Evolutionary conservation across 495 filamentous ascomycete genomes (phyloP).

Genomic region (Aspergillus nidulans): DNA sequence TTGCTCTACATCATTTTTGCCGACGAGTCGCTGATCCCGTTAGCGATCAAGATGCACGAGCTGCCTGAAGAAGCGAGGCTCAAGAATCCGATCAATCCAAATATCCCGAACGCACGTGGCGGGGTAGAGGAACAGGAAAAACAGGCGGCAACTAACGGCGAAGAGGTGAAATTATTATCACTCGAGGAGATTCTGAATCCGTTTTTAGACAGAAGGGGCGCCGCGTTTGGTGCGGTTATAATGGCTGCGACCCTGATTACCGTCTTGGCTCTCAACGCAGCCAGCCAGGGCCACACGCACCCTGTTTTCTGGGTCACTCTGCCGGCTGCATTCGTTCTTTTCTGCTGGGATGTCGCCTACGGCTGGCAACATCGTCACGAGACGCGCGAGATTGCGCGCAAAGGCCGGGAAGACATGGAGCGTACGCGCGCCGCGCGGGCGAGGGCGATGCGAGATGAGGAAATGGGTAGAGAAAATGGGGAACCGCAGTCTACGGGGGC

Average conservation of each 20-base stretch:
- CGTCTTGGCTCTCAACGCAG: constrained; percentile 6
- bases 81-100: constrained; percentile 1
- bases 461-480: background rate
- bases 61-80: background rate
- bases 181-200: constrained; percentile 13
- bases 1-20: constrained; percentile 6
- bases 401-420: background rate
- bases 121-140: background rate
- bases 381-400: constrained; percentile 1
- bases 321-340: constrained; percentile 9
- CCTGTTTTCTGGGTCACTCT: constrained; percentile 12
- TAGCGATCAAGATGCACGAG: constrained; percentile 7
- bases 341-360: constrained; percentile 7
- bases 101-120: constrained; percentile 2
- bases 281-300: background rate
- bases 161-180: background rate
- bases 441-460: background rate
- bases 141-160: background rate
- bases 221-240: background rate
- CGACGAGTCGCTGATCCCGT: background rate
- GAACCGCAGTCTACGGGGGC: background rate
- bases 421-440: background rate
- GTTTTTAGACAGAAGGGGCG: constrained; percentile 5
- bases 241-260: constrained; percentile 9
- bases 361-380: constrained; percentile 5